Evolutionary conservation across 1,139 yeast species (phyloP).

Genomic region (Blastobotrys aristatus): DNA sequence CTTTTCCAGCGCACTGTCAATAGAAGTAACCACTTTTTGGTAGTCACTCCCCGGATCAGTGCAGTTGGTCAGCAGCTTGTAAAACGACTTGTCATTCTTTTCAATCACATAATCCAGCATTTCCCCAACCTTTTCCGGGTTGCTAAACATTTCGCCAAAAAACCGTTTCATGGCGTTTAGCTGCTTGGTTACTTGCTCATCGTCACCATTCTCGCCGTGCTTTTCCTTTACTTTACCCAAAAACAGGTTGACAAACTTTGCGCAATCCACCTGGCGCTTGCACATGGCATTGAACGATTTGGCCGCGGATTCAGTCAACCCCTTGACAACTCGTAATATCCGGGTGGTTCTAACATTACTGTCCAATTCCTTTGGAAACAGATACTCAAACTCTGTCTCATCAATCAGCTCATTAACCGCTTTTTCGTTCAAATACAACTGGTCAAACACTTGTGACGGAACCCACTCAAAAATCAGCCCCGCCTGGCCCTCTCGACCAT

Average conservation of each 20-base stretch:
- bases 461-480: slow-evolving; percentile 42
- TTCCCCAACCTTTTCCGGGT: slow-evolving; percentile 18
- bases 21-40: slow-evolving; percentile 52
- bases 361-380: slow-evolving; percentile 52
- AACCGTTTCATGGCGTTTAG: slow-evolving; percentile 58
- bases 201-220: slow-evolving; percentile 27
- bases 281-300: slow-evolving; percentile 65
- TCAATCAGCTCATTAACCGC: slow-evolving; percentile 69
- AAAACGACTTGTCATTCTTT: slow-evolving; percentile 17
- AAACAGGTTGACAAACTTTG: slow-evolving; percentile 14
- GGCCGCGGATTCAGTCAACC: slow-evolving; percentile 55
- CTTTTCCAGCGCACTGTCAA: slow-evolving; percentile 55
- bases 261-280: slow-evolving; percentile 47
- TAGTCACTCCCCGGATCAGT: slow-evolving; percentile 57
- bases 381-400: slow-evolving; percentile 49
- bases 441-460: slow-evolving; percentile 62
- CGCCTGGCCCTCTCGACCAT: slow-evolving; percentile 16
- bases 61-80: slow-evolving; percentile 19
- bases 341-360: slow-evolving; percentile 50
- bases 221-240: slow-evolving; percentile 16
- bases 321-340: slow-evolving; percentile 45
- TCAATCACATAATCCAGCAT: slow-evolving; percentile 18
- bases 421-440: slow-evolving; percentile 71
- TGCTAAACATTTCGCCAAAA: slow-evolving; percentile 48
- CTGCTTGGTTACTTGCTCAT: slow-evolving; percentile 33